These are phyloP conservation scores for Vitis riparia DNA, from an alignment of 164 flowering plant species.

Conservation along the genomic window DNA sequence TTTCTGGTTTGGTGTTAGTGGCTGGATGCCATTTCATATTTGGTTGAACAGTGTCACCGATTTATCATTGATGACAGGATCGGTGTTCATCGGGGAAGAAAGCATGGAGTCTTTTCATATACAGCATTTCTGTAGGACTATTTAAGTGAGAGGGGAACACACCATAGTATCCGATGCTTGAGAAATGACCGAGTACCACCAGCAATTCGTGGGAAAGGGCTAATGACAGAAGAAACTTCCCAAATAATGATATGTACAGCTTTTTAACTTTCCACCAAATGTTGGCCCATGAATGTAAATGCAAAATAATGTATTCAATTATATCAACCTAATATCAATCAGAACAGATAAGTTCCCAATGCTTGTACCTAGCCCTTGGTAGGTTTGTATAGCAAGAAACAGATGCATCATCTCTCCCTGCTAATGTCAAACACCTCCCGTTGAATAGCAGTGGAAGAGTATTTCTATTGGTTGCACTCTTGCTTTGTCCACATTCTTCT, in stretches of 20 bases:
- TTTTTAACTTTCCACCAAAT: not conserved
- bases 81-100: not conserved
- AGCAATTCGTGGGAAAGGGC: not conserved
- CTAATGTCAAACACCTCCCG: too few species aligned
- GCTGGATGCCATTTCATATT: too few species aligned
- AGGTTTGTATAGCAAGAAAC: not conserved
- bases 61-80: not conserved
- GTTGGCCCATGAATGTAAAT: not conserved
- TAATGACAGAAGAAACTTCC: not conserved
- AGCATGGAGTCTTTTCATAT: not conserved
- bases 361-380: not conserved
- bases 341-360: too few species aligned
- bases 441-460: too few species aligned
- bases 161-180: too few species aligned
- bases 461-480: too few species aligned
- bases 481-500: too few species aligned
- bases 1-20: too few species aligned
- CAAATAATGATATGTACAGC: conserved; percentile 6
- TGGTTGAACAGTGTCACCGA: not conserved
- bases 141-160: not conserved
- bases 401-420: not conserved
- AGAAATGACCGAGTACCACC: not conserved
- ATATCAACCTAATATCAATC: not conserved
- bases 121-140: not conserved
- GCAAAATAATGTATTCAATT: not conserved